Percentiles rank a stretch among this genome's conserved stretches.
phyloP scores from a whole-genome alignment of 768 basidiomycete species.

The Macrolepiota dolichaula region DNA sequence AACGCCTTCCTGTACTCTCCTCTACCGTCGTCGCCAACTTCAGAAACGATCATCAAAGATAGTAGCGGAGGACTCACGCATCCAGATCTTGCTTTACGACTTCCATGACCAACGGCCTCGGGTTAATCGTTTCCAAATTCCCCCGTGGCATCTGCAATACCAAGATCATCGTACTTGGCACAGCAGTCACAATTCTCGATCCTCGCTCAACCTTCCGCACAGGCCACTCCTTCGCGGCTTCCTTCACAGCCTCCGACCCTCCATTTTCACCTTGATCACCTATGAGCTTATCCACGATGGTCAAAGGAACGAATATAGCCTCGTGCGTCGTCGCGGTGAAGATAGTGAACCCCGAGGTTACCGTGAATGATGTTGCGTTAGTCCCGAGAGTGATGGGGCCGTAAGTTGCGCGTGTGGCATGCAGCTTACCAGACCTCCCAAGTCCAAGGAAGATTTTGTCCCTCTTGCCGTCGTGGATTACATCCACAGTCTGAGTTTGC shows the following conservation, averaged over 20 bases:
- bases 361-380: conserved; percentile 69
- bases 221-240: conserved; percentile 46
- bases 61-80: conserved; percentile 42
- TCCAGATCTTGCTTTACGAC: conserved; percentile 77
- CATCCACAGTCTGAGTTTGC: conserved; percentile 30
- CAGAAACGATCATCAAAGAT: background rate
- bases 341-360: conserved; percentile 74
- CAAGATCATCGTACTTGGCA: conserved; percentile 84
- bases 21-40: conserved; percentile 33
- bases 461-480: conserved; percentile 15
- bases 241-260: conserved; percentile 17
- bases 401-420: conserved; percentile 35
- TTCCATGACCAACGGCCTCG: conserved; percentile 85
- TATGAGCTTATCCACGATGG: conserved; percentile 21
- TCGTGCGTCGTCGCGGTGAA: conserved; percentile 85
- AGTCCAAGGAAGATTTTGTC: conserved; percentile 56
- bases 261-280: conserved; percentile 22
- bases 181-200: conserved; percentile 81
- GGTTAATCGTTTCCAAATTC: conserved; percentile 93
- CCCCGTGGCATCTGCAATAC: conserved; percentile 98
- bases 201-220: conserved; percentile 86
- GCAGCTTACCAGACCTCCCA: conserved; percentile 62
- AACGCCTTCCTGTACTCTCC: conserved; percentile 84
- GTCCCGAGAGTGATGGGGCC: conserved; percentile 35
- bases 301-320: conserved; percentile 66